Evolutionary conservation across 345 rosid genomes (phyloP).

Genomic region (Nephelium lappaceum): DNA sequence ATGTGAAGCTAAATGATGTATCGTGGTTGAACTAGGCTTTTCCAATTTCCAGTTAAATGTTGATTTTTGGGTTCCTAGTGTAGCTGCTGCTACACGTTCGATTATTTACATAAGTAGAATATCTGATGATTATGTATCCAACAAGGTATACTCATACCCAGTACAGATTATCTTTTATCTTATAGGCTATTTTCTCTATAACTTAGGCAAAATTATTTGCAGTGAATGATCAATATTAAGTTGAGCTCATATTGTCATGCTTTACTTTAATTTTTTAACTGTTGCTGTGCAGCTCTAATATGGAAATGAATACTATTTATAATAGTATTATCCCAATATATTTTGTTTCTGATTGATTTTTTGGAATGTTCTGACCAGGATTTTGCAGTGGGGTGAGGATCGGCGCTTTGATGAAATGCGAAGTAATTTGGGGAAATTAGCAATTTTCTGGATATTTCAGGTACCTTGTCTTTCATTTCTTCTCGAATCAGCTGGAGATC

Average conservation of each 20-base stretch:
- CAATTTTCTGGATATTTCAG: slow-evolving; percentile 88
- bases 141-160: neutral
- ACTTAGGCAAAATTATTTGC: neutral
- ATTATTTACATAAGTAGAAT: neutral
- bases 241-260: neutral
- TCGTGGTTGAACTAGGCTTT: neutral
- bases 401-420: slow-evolving; percentile 90
- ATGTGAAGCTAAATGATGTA: neutral
- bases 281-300: neutral
- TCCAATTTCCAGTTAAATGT: neutral
- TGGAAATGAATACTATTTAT: neutral
- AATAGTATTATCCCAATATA: neutral
- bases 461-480: slow-evolving; percentile 35
- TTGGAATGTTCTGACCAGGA: slow-evolving; percentile 46
- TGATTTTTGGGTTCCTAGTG: neutral
- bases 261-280: neutral
- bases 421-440: slow-evolving; percentile 61
- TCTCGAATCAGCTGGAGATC: neutral
- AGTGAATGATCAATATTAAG: neutral
- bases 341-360: neutral
- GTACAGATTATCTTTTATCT: neutral
- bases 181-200: neutral
- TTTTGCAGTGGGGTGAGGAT: slow-evolving; percentile 95
- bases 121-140: neutral
- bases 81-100: neutral